These are phyloP conservation scores for Xylaria sp. DNA, from an alignment of 2,329 filamentous ascomycete genomes.

Conservation along the genomic window DNA sequence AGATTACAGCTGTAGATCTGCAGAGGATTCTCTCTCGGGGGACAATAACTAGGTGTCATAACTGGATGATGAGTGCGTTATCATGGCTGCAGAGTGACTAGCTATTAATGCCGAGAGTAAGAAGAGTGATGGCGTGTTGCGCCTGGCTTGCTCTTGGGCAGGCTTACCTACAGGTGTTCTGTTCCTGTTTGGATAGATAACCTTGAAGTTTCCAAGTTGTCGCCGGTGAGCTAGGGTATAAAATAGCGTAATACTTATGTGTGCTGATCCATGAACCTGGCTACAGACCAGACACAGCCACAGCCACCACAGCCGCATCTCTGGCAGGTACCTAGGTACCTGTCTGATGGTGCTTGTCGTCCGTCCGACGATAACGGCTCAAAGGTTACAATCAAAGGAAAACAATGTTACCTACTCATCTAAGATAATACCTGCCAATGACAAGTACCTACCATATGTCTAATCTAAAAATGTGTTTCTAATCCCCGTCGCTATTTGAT, in stretches of 20 bases:
- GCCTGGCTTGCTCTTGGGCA: too few species aligned
- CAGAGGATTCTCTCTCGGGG: background rate
- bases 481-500: background rate
- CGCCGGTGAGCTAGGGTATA: too few species aligned
- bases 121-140: too few species aligned
- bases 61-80: too few species aligned
- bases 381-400: conserved; percentile 34
- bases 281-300: background rate
- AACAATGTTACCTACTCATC: conserved; percentile 35
- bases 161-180: too few species aligned
- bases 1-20: too few species aligned
- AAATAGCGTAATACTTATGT: too few species aligned
- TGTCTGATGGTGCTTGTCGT: conserved; percentile 27
- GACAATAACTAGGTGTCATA: too few species aligned
- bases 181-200: too few species aligned
- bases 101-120: too few species aligned
- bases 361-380: conserved; percentile 41
- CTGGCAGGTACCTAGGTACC: background rate
- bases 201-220: too few species aligned
- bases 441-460: background rate
- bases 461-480: background rate
- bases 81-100: too few species aligned
- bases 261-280: background rate
- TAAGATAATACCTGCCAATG: background rate
- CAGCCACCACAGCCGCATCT: conserved; percentile 5